Evolutionary conservation across 208 protist species (phyloP).

Genomic region (Trypanosomatidae sp.): DNA sequence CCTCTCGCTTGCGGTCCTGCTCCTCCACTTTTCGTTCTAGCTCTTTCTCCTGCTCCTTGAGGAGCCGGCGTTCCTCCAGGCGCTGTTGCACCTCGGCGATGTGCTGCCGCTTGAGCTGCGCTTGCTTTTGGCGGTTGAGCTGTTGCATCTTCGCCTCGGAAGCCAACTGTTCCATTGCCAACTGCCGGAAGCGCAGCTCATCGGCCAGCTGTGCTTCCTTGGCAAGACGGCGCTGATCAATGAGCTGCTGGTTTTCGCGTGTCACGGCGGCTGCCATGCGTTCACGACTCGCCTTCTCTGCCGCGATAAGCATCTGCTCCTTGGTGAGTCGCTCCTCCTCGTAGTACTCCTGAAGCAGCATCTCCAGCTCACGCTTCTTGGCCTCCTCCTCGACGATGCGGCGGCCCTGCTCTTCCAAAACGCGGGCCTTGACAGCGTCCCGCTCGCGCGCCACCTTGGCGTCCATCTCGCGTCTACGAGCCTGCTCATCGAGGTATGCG

Average conservation of each 20-base stretch:
- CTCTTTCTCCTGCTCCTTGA: slow-evolving; percentile 78
- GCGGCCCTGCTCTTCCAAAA: slow-evolving; percentile 81
- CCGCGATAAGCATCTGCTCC: slow-evolving; percentile 58
- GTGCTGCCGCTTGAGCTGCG: slow-evolving; percentile 78
- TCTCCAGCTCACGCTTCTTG: slow-evolving; percentile 87
- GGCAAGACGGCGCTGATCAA: slow-evolving; percentile 53
- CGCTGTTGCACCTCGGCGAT: slow-evolving; percentile 69
- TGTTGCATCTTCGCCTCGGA: slow-evolving; percentile 82
- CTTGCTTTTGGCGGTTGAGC: slow-evolving; percentile 65
- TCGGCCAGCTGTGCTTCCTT: slow-evolving; percentile 68
- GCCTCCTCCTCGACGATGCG: slow-evolving; percentile 80
- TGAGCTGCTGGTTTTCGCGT: slow-evolving; percentile 76
- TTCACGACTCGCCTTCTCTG: slow-evolving; percentile 73
- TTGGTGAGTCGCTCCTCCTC: slow-evolving; percentile 84
- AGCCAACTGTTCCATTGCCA: slow-evolving; percentile 75
- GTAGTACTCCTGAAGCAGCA: slow-evolving; percentile 89
- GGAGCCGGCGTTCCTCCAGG: slow-evolving; percentile 68
- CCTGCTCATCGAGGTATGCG: slow-evolving; percentile 79
- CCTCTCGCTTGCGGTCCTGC: slow-evolving; percentile 47
- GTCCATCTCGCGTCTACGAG: slow-evolving; percentile 65
- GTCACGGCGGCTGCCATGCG: slow-evolving; percentile 58
- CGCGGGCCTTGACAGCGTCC: slow-evolving; percentile 69
- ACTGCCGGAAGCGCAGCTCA: slow-evolving; percentile 78
- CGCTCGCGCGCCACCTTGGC: slow-evolving; percentile 72
- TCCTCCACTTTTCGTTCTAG: slow-evolving; percentile 60